Conservation (phyloP, 768 basidiomycete species). For the Hericium erinaceus region DNA sequence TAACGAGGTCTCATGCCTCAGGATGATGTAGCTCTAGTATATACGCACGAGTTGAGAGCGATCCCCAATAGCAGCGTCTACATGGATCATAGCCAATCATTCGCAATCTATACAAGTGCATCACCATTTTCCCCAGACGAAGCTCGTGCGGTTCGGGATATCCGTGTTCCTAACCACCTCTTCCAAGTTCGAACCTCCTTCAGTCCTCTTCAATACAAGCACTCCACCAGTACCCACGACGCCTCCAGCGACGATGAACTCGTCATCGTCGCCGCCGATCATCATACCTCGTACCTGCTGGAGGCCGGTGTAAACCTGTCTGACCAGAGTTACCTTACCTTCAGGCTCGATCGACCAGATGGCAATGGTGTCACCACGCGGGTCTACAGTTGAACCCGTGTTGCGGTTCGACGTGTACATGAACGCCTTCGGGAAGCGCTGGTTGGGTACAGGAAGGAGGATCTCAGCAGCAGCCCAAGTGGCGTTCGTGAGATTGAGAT, state of each 20-base stretch:
- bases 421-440: slow-evolving; percentile 38
- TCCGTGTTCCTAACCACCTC: slow-evolving; percentile 45
- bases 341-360: slow-evolving; percentile 42
- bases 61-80: neutral
- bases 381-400: slow-evolving; percentile 33
- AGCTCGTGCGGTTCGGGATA: slow-evolving; percentile 41
- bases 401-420: slow-evolving; percentile 68
- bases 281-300: slow-evolving; percentile 61
- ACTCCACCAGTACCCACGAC: slow-evolving; percentile 45
- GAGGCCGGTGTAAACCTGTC: slow-evolving; percentile 54
- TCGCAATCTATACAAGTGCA: neutral
- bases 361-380: slow-evolving; percentile 54
- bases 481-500: slow-evolving; percentile 29
- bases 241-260: slow-evolving; percentile 48
- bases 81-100: too few species aligned
- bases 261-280: slow-evolving; percentile 39
- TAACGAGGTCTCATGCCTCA: neutral
- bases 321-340: slow-evolving; percentile 30
- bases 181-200: slow-evolving; percentile 41
- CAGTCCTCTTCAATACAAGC: slow-evolving; percentile 43
- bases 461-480: slow-evolving; percentile 51
- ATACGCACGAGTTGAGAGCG: neutral
- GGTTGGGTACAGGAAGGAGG: slow-evolving; percentile 42
- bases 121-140: slow-evolving; percentile 36
- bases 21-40: neutral